Base-by-base conservation (phyloP, 345 rosid genomes). In the Trapa incisa region DNA sequence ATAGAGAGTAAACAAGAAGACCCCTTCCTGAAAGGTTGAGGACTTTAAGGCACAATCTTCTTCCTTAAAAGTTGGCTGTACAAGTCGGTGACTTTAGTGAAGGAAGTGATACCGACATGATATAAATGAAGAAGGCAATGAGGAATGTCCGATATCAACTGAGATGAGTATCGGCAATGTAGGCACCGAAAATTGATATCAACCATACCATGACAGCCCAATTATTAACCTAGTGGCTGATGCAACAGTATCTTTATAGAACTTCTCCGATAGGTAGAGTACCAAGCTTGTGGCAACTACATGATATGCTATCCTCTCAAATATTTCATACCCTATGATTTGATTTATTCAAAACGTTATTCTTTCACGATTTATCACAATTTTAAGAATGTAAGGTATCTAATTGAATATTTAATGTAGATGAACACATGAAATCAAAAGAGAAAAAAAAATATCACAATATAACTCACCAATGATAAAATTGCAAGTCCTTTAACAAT, bases 291-390 rank as follows among this genome's bases (percentile, higher is more conserved):
- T 65, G 37, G 80, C 83, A 69, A 89, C 82, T 45, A 92, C 91
- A 48, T 85, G 80, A 66, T 72, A 83, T 15, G 88, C 89, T 83
- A 89, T 80, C 69, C 92, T 83, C 79, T 89, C 96, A 66, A 84
- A 83, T 50, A 81, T 73, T 70, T 86, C 88, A 54, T 86, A 86
- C 47, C 74, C 96, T 87, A 37, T 68, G 58, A 76, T 70, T 4
- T 81, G 77, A 2, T 81, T 10, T 83, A 76, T 3, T 41, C 43
- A 41, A 41, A 41, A 41, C 7, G 43, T 41, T 7, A n/a, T n/a
- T n/a, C n/a, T n/a, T n/a, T n/a, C n/a, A n/a, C n/a, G n/a, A n/a
- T n/a, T n/a, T n/a, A n/a, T n/a, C n/a, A n/a, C n/a, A n/a, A n/a
- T n/a, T n/a, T n/a, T n/a, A n/a, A n/a, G n/a, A n/a, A n/a, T n/a